A percentile compares a stretch with the other conserved stretches of the same genome.
These are phyloP conservation scores for Cubamyces lactineus DNA, from an alignment of 768 basidiomycete genomes.

Conservation along the genomic window DNA sequence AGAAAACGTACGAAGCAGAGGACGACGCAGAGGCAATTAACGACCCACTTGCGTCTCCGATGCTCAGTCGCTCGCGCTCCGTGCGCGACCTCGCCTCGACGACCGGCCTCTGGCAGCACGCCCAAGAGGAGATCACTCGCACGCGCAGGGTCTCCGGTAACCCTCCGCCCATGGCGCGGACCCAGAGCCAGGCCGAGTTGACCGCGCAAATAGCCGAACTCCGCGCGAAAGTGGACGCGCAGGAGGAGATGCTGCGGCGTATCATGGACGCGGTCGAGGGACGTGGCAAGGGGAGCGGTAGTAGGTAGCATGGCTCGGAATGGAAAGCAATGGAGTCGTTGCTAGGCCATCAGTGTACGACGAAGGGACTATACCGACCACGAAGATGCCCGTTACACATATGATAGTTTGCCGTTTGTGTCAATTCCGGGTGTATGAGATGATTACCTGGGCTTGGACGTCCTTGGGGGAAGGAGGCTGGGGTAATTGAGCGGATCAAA, in stretches of 20 bases:
- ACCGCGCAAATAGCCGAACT: constrained; percentile 66
- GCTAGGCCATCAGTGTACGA: no score
- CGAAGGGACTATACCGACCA: no score
- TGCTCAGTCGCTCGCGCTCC: constrained; percentile 19
- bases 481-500: neutral
- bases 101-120: constrained; percentile 21
- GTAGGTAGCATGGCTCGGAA: constrained; percentile 6
- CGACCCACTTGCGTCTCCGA: constrained; percentile 25
- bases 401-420: no score
- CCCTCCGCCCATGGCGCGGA: constrained; percentile 6
- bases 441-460: no score
- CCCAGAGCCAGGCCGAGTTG: constrained; percentile 45
- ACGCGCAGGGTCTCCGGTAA: constrained; percentile 15
- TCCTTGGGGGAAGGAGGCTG: neutral
- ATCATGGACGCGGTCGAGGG: constrained; percentile 35
- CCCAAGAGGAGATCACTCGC: constrained; percentile 18
- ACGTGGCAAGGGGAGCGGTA: constrained; percentile 21
- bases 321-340: no score
- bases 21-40: constrained; percentile 17
- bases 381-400: no score
- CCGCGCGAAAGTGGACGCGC: constrained; percentile 55
- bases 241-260: constrained; percentile 53
- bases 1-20: constrained; percentile 17
- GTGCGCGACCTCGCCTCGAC: constrained; percentile 15
- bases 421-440: no score